These are phyloP conservation scores for Mortierella antarctica DNA, from an alignment of 192 early-diverging fungal genomes.

Conservation along the genomic window DNA sequence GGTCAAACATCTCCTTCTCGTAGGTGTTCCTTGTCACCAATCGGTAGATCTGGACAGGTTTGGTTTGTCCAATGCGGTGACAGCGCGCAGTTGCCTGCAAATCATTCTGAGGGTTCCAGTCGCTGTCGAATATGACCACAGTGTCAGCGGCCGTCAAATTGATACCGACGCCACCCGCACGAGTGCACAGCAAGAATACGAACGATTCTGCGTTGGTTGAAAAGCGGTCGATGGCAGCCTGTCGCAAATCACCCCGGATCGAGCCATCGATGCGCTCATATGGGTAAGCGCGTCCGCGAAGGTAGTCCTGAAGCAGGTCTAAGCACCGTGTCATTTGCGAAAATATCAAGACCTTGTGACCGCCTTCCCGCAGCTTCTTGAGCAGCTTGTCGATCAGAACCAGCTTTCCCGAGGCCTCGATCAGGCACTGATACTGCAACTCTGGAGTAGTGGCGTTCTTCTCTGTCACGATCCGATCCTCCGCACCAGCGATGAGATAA, in stretches of 20 bases:
- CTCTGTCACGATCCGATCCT: constrained; percentile 80
- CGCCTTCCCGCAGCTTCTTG: constrained; percentile 74
- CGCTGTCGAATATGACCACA: constrained; percentile 86
- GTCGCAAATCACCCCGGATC: constrained; percentile 81
- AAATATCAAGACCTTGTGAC: constrained; percentile 90
- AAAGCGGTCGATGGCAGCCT: constrained; percentile 89
- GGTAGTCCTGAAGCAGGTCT: constrained; percentile 86
- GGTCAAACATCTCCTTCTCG: constrained; percentile 91
- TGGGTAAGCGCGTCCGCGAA: constrained; percentile 74
- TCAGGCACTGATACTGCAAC: constrained; percentile 74
- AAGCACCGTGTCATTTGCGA: constrained; percentile 89
- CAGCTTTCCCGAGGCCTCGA: constrained; percentile 85
- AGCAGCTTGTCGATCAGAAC: constrained; percentile 86
- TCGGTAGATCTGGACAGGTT: constrained; percentile 80
- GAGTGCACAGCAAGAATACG: constrained; percentile 87
- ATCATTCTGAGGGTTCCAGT: constrained; percentile 94
- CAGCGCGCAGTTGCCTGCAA: constrained; percentile 85
- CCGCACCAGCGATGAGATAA: constrained; percentile 80
- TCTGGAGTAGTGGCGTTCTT: constrained; percentile 65
- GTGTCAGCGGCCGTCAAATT: constrained; percentile 91
- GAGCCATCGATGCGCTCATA: constrained; percentile 88
- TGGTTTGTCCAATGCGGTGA: constrained; percentile 92
- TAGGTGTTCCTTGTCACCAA: constrained; percentile 86
- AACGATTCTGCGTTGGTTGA: constrained; percentile 80
- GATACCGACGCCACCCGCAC: constrained; percentile 90